These are phyloP conservation scores for Zymoseptoria brevis DNA, from an alignment of 2,329 filamentous ascomycete genomes.

Conservation along the genomic window DNA sequence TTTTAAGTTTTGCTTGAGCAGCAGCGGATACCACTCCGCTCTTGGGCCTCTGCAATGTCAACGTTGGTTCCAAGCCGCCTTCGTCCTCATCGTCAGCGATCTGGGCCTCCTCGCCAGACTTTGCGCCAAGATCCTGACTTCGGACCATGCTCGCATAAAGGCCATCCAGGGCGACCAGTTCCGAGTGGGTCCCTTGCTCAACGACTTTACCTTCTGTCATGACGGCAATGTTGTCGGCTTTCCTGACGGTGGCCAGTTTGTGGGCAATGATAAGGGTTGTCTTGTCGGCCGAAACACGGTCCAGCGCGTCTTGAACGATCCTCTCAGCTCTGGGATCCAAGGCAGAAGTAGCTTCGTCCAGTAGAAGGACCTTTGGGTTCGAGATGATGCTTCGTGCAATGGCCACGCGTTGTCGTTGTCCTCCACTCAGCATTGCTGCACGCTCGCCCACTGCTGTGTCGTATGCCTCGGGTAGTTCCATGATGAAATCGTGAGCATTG, in stretches of 20 bases:
- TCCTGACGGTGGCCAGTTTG: constrained; percentile 36
- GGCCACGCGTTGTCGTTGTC: constrained; percentile 30
- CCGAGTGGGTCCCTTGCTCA: constrained; percentile 38
- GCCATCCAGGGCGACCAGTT: constrained; percentile 33
- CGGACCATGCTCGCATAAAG: constrained; percentile 38
- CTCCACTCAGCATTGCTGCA: constrained; percentile 29
- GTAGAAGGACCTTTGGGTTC: constrained; percentile 28
- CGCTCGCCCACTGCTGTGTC: constrained; percentile 30
- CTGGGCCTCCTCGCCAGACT: constrained; percentile 8
- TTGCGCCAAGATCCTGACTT: constrained; percentile 40
- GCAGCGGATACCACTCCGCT: constrained; percentile 23
- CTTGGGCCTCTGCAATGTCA: constrained; percentile 20
- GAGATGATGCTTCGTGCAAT: constrained; percentile 32
- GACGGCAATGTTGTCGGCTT: constrained; percentile 41
- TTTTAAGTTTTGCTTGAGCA: constrained; percentile 26
- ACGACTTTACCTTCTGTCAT: constrained; percentile 37
- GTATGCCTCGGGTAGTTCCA: constrained; percentile 29
- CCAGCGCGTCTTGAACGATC: constrained; percentile 29
- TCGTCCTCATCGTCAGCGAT: constrained; percentile 23
- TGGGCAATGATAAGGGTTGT: constrained; percentile 38
- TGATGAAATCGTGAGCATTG: constrained; percentile 33
- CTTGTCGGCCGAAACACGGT: constrained; percentile 25
- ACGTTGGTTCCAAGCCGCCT: constrained; percentile 22
- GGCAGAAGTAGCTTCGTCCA: constrained; percentile 33
- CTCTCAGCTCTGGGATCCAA: constrained; percentile 30